These are phyloP conservation scores for Teratosphaeriaceae sp. DNA, from an alignment of 2,329 filamentous ascomycete species.

Conservation along the genomic window DNA sequence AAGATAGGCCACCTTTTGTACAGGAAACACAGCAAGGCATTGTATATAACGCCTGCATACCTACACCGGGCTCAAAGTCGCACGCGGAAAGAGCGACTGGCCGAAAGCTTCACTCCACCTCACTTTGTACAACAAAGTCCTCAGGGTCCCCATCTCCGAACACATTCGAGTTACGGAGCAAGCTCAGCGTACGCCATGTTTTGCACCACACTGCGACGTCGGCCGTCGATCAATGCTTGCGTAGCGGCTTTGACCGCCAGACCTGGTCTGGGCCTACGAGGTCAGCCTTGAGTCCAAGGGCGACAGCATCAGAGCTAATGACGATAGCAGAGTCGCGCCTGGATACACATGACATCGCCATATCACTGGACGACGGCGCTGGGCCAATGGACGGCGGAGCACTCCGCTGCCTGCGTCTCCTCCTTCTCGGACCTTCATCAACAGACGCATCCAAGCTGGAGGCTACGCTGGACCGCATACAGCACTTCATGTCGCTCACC, in stretches of 20 bases:
- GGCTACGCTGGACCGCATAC: conserved; percentile 24
- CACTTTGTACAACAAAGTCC: too few species aligned
- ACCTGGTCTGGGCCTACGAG: conserved; percentile 23
- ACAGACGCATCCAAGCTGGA: conserved; percentile 13
- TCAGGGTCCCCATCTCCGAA: too few species aligned
- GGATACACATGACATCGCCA: conserved; percentile 32
- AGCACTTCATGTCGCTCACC: conserved; percentile 25
- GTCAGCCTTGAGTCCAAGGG: conserved; percentile 14
- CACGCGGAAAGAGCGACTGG: neutral
- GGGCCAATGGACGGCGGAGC: conserved; percentile 9
- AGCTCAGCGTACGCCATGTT: conserved; percentile 27
- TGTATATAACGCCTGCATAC: neutral
- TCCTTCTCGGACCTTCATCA: conserved; percentile 27
- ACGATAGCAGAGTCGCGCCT: conserved; percentile 24
- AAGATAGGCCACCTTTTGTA: conserved; percentile 16
- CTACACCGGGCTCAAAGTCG: too few species aligned
- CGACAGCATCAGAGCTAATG: neutral
- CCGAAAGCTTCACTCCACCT: too few species aligned
- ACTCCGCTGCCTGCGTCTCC: conserved; percentile 19
- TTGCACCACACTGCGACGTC: conserved; percentile 34
- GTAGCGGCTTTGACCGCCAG: conserved; percentile 26
- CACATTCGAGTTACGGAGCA: too few species aligned
- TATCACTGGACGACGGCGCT: conserved; percentile 15
- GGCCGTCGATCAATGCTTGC: conserved; percentile 32
- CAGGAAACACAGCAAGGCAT: conserved; percentile 1